phyloP scores from a whole-genome alignment of 495 filamentous ascomycete species.

The Aspergillus olivimuriae region DNA sequence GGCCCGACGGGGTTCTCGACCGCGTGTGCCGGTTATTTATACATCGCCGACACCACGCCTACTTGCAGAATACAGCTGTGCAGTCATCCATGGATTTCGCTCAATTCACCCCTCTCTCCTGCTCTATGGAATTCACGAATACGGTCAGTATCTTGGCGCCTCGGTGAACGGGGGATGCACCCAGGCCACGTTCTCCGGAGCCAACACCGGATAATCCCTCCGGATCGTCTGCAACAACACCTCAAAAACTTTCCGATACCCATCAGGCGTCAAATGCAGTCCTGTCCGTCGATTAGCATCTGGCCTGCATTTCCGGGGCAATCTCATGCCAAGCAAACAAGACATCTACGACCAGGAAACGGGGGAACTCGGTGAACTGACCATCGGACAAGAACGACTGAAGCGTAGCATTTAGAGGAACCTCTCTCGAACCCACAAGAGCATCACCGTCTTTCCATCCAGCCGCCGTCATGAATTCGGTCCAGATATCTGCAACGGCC shows the following conservation, averaged over 20 bases:
- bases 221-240: slow-evolving; percentile 48
- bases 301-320: slow-evolving; percentile 3
- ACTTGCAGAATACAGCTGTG: not conserved
- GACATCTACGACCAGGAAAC: not conserved
- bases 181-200: slow-evolving; percentile 44
- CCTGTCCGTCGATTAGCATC: slow-evolving; percentile 37
- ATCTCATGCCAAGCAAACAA: not conserved
- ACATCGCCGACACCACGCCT: no score
- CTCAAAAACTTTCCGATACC: slow-evolving; percentile 53
- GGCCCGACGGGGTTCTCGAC: not conserved
- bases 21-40: no score
- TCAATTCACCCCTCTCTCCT: not conserved
- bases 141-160: slow-evolving; percentile 39
- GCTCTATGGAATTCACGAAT: no score
- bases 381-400: slow-evolving; percentile 53
- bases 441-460: slow-evolving; percentile 55
- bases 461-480: slow-evolving; percentile 58
- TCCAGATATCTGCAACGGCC: slow-evolving; percentile 69
- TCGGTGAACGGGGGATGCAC: slow-evolving; percentile 50
- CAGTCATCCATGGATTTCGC: not conserved
- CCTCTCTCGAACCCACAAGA: slow-evolving; percentile 46
- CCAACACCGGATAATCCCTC: slow-evolving; percentile 51
- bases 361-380: slow-evolving; percentile 24
- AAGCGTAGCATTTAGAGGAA: slow-evolving; percentile 43
- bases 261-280: slow-evolving; percentile 57